A percentile compares a stretch with the other conserved stretches of the same genome.
These are phyloP conservation scores for Fusarium pininemorale DNA, from an alignment of 2,329 filamentous ascomycete species.

Conservation along the genomic window DNA sequence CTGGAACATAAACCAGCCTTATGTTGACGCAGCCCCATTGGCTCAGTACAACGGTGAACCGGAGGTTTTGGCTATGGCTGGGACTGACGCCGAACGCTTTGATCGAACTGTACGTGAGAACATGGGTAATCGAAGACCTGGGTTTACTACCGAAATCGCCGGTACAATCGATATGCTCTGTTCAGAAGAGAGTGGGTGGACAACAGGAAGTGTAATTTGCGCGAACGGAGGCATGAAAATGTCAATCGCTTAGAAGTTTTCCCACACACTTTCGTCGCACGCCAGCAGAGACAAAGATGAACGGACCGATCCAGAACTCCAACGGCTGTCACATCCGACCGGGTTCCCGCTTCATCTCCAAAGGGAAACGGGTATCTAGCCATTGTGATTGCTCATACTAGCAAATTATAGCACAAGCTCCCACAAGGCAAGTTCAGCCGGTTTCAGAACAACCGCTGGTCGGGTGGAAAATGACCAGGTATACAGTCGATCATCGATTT, in stretches of 20 bases:
- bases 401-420: background rate
- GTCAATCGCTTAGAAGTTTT: slow-evolving; percentile 44
- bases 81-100: slow-evolving; percentile 46
- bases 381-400: background rate
- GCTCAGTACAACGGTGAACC: slow-evolving; percentile 47
- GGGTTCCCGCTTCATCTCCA: slow-evolving; percentile 8
- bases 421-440: background rate
- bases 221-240: slow-evolving; percentile 68
- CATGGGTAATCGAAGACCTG: slow-evolving; percentile 49
- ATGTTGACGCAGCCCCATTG: slow-evolving; percentile 49
- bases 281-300: background rate
- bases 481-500: background rate
- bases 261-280: background rate
- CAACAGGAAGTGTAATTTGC: slow-evolving; percentile 76
- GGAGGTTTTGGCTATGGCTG: slow-evolving; percentile 43
- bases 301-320: background rate
- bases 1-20: slow-evolving; percentile 52
- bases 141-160: slow-evolving; percentile 65
- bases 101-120: slow-evolving; percentile 46
- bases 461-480: background rate
- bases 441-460: too few species aligned
- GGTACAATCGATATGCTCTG: slow-evolving; percentile 77
- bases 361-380: background rate
- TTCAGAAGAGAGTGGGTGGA: slow-evolving; percentile 71
- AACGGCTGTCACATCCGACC: slow-evolving; percentile 10